Base-by-base conservation (phyloP, 2,329 filamentous ascomycete genomes). In the Epichloe gansuensis region DNA sequence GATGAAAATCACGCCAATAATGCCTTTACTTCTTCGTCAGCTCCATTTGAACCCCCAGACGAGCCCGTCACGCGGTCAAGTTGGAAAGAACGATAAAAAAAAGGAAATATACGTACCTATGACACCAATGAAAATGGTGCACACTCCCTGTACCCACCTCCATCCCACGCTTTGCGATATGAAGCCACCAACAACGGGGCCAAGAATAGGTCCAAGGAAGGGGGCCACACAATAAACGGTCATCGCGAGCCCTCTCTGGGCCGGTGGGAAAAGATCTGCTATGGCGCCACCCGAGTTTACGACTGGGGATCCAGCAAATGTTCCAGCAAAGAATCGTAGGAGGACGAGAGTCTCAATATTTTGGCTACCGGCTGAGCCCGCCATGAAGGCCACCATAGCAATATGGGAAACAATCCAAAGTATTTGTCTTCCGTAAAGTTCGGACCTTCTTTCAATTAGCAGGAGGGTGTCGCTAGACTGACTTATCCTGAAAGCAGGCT, bases 171-270 rank as follows among this genome's bases (percentile, higher is more conserved):
- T 69, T 66, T 78, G 70, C 3, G 74, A 74, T 3, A 81, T 59
- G 62, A 82, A 83, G 1, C 78, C 77, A 52, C 76, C 77, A 17
- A 76, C 70, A 40, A 81, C 75, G 0, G 80, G 80, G 5, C 78
- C 61, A 71, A 72, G 4, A 71, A 60, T 74, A 0, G 80, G 76
- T 2, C 80, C 79, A 53, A 82, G 67, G 63, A 80, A 81, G 0
- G 79, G 79, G 15, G 77, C 78, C 6, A 75, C 68, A 0, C 75
- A 72, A 56, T 81, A 83, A 13, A 80, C 55, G 7, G 71, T 71
- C 63, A 77, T 73, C 1, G 78, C 78, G 7, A 72, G 59, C 21
- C 77, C 77, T 51, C 78, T 67, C 52, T 78, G 62, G 0, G 68
- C 63, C 1, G 72, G 71, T 8, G 65, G 58, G 59, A 78, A 81